phyloP scores from a whole-genome alignment of 2,329 filamentous ascomycete species.

The Cucurbitaria berberidis region DNA sequence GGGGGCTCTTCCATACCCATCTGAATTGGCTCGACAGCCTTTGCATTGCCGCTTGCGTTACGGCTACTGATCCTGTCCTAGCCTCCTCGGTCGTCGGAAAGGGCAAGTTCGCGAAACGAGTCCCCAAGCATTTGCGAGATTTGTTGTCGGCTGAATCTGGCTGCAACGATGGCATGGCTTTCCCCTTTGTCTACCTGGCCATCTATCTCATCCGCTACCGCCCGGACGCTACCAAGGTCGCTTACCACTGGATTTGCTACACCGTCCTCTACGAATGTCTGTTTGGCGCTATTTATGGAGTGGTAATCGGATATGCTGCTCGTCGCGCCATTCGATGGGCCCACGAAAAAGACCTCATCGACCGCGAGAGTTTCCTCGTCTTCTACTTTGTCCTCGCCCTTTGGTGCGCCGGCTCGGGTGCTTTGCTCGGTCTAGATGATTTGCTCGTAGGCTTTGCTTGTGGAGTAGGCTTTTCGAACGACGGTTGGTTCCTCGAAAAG shows the following conservation, averaged over 20 bases:
- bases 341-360: slow-evolving; percentile 84
- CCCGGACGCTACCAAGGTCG: slow-evolving; percentile 70
- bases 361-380: slow-evolving; percentile 95
- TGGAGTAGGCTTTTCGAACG: slow-evolving; percentile 98
- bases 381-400: slow-evolving; percentile 98
- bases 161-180: slow-evolving; percentile 99
- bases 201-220: slow-evolving; percentile 88
- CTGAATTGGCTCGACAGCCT: slow-evolving; percentile 91
- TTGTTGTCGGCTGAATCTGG: slow-evolving; percentile 94
- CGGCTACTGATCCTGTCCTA: slow-evolving; percentile 93
- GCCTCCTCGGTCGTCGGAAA: slow-evolving; percentile 98
- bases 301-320: slow-evolving; percentile 84
- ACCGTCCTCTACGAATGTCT: slow-evolving; percentile 95
- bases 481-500: slow-evolving; percentile 98
- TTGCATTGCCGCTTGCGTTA: slow-evolving; percentile 88
- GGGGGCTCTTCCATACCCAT: slow-evolving; percentile 78
- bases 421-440: slow-evolving; percentile 90
- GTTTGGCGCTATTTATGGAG: slow-evolving; percentile 88
- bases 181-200: slow-evolving; percentile 93
- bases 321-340: slow-evolving; percentile 89
- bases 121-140: slow-evolving; percentile 96
- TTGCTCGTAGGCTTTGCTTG: slow-evolving; percentile 92
- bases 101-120: slow-evolving; percentile 96
- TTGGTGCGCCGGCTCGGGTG: slow-evolving; percentile 93
- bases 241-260: slow-evolving; percentile 85